These are phyloP conservation scores for Cucumis melo DNA, from an alignment of 306 rosid genomes.

Conservation along the genomic window DNA sequence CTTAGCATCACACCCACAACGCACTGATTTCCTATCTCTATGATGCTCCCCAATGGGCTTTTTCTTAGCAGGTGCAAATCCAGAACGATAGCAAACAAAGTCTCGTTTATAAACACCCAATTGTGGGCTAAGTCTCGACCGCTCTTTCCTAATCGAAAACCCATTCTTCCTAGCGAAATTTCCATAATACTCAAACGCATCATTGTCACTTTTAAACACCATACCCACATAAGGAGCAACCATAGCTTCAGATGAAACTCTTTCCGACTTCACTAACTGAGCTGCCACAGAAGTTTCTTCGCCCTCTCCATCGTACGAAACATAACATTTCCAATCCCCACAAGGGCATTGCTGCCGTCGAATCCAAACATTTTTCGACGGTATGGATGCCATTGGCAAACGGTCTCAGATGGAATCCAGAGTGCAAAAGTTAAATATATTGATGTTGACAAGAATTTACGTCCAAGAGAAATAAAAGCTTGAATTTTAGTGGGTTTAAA, in stretches of 20 bases:
- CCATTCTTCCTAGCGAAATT: slow-evolving; percentile 79
- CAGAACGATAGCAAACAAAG: slow-evolving; percentile 91
- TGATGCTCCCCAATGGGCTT: slow-evolving; percentile 74
- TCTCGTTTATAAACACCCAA: slow-evolving; percentile 88
- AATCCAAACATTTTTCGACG: slow-evolving; percentile 70
- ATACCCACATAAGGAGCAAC: slow-evolving; percentile 87
- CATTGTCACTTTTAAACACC: slow-evolving; percentile 84
- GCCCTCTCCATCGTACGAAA: slow-evolving; percentile 53
- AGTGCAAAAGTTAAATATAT: not conserved
- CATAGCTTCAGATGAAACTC: slow-evolving; percentile 38
- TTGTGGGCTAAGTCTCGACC: slow-evolving; percentile 87
- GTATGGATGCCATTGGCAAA: slow-evolving; percentile 36
- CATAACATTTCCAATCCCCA: slow-evolving; percentile 94
- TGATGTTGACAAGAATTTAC: not conserved
- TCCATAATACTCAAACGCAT: slow-evolving; percentile 86
- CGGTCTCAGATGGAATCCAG: not conserved
- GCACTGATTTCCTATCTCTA: slow-evolving; percentile 80
- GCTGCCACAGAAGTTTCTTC: slow-evolving; percentile 46
- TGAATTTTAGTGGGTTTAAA: not conserved
- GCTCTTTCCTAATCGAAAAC: slow-evolving; percentile 79
- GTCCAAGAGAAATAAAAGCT: not conserved
- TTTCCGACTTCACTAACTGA: slow-evolving; percentile 41
- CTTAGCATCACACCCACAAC: slow-evolving; percentile 96
- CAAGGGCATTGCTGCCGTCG: slow-evolving; percentile 92
- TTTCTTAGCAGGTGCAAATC: slow-evolving; percentile 81